Conservation (phyloP, 306 rosid species). For the Dalbergia cochinchinensis region DNA sequence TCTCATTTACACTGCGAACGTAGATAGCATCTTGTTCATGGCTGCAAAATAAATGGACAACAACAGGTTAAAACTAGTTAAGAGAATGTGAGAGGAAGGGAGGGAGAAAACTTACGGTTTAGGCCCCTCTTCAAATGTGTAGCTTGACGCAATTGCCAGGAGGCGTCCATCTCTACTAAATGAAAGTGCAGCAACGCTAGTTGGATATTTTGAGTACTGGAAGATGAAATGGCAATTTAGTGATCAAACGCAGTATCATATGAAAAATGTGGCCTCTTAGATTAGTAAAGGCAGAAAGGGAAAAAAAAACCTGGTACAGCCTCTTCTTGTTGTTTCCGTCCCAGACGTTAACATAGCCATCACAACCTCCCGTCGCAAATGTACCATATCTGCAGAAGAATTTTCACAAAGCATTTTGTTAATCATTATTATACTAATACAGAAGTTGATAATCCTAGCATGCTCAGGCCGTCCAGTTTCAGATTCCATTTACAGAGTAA, state of each 20-base stretch:
- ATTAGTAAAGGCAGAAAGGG: slow-evolving; percentile 1
- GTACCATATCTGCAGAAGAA: slow-evolving; percentile 85
- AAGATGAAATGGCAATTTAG: slow-evolving; percentile 44
- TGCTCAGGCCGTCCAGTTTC: background rate
- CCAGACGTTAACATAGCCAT: slow-evolving; percentile 96
- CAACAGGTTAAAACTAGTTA: slow-evolving; percentile 1
- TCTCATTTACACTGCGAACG: slow-evolving; percentile 89
- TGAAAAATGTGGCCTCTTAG: slow-evolving; percentile 5
- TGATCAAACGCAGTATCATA: background rate
- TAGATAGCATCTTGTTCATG: slow-evolving; percentile 92
- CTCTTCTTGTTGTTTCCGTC: slow-evolving; percentile 99
- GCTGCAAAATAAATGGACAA: slow-evolving; percentile 64
- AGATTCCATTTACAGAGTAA: background rate
- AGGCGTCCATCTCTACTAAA: slow-evolving; percentile 97
- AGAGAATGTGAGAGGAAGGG: too few relatives aligned
- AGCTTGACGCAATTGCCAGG: slow-evolving; percentile 96
- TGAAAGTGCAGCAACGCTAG: slow-evolving; percentile 94
- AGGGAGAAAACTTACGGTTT: slow-evolving; percentile 52
- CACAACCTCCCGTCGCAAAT: slow-evolving; percentile 98
- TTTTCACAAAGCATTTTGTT: slow-evolving; percentile 28
- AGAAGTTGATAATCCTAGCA: slow-evolving; percentile 7
- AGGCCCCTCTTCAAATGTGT: slow-evolving; percentile 94
- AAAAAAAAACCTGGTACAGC: slow-evolving; percentile 80
- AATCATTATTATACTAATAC: too few relatives aligned
- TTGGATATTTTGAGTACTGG: slow-evolving; percentile 94